phyloP scores from a whole-genome alignment of 2,329 filamentous ascomycete genomes.

The Fusarium sarcochroum region DNA sequence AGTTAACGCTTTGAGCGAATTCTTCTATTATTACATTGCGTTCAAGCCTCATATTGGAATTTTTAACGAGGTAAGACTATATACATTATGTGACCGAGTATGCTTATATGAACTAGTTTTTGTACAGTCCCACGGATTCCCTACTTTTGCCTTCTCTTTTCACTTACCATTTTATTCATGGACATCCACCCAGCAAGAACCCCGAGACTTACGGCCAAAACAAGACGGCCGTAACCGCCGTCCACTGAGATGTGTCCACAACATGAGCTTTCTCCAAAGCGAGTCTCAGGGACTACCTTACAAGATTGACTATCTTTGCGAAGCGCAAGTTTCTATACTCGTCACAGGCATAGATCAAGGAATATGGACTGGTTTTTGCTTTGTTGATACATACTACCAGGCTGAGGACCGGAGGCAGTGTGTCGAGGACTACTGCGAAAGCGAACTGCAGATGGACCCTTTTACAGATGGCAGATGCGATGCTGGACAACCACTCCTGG shows the following conservation, averaged over 20 bases:
- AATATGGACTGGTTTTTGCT: constrained; percentile 14
- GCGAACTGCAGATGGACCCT: not conserved
- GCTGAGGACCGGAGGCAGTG: rapidly evolving
- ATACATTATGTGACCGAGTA: rapidly evolving
- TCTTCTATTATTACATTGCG: not conserved
- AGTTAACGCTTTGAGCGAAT: rapidly evolving
- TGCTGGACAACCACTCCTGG: rapidly evolving
- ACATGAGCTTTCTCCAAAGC: not conserved
- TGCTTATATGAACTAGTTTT: rapidly evolving
- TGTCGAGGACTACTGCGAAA: rapidly evolving
- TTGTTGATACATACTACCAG: constrained; percentile 21
- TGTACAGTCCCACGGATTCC: rapidly evolving
- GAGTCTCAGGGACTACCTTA: rapidly evolving
- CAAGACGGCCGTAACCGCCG: rapidly evolving
- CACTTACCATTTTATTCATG: not conserved
- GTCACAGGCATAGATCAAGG: rapidly evolving
- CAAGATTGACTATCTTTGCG: not conserved
- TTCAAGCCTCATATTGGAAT: not conserved
- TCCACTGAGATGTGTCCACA: rapidly evolving
- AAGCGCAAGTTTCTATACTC: constrained; percentile 23
- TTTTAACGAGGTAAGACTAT: rapidly evolving
- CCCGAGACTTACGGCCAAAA: rapidly evolving
- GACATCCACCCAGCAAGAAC: rapidly evolving
- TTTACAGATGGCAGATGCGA: not conserved
- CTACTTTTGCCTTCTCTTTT: not conserved